Percentiles rank a stretch among this genome's conserved stretches.
phyloP scores from a whole-genome alignment of 768 basidiomycete species.

The Pleurotus eryngii region DNA sequence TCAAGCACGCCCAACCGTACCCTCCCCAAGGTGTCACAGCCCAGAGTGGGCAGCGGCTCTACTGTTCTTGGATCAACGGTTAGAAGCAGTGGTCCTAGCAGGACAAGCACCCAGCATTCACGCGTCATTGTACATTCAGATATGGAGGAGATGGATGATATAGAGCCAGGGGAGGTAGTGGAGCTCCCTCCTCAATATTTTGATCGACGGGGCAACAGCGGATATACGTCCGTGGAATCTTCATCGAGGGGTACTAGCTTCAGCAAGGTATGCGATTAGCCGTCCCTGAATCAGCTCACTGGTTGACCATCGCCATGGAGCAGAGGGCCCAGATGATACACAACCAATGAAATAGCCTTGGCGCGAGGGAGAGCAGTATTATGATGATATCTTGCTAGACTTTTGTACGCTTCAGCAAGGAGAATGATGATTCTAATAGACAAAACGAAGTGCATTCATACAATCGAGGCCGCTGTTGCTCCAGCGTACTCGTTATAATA shows the following conservation, averaged over 20 bases:
- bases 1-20: neutral
- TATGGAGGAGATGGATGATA: constrained; percentile 49
- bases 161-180: constrained; percentile 49
- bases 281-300: neutral
- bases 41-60: neutral
- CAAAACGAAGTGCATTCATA: neutral
- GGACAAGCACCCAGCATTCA: constrained; percentile 24
- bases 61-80: neutral
- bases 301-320: neutral
- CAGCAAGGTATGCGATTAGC: constrained; percentile 6
- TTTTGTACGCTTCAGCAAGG: neutral
- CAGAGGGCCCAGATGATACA: neutral
- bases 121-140: constrained; percentile 70
- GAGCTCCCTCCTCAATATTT: constrained; percentile 78
- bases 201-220: constrained; percentile 34
- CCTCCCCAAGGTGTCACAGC: neutral
- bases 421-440: constrained; percentile 2
- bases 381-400: too few relatives aligned
- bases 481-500: constrained; percentile 7
- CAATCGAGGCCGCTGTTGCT: neutral
- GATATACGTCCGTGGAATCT: neutral
- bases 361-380: too few relatives aligned
- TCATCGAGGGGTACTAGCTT: neutral
- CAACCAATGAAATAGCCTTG: too few relatives aligned
- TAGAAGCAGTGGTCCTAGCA: neutral